Evolutionary conservation across 805 yeast species (phyloP).

Genomic region (Yamadazyma philogaea): DNA sequence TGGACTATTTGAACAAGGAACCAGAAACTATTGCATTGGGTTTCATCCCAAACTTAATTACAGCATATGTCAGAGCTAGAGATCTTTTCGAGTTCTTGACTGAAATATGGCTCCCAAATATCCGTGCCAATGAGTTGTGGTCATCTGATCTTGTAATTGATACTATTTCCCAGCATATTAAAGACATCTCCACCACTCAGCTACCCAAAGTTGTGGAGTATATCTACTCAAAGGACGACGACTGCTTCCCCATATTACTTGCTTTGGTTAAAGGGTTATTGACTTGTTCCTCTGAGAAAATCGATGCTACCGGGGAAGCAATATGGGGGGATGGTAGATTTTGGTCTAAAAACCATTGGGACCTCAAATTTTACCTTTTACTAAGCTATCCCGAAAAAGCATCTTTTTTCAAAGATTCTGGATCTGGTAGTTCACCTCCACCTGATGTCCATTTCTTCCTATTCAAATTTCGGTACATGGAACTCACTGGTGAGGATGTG

Average conservation of each 20-base stretch:
- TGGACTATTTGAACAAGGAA: slow-evolving; percentile 6
- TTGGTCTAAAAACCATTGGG: slow-evolving; percentile 38
- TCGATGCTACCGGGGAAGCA: slow-evolving; percentile 12
- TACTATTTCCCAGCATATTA: slow-evolving; percentile 39
- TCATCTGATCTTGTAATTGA: slow-evolving; percentile 23
- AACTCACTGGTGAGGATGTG: slow-evolving; percentile 27
- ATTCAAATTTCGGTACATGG: slow-evolving; percentile 49
- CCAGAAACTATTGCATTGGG: not conserved
- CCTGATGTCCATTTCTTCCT: slow-evolving; percentile 24
- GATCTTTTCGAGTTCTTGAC: slow-evolving; percentile 50
- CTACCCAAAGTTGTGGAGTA: slow-evolving; percentile 10
- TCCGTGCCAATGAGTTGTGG: slow-evolving; percentile 23
- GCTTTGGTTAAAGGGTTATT: slow-evolving; percentile 42
- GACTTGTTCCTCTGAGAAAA: slow-evolving; percentile 24
- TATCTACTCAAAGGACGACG: not conserved
- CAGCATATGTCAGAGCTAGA: slow-evolving; percentile 54
- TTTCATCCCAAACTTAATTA: slow-evolving; percentile 34
- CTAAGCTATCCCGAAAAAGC: slow-evolving; percentile 1
- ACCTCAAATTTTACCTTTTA: slow-evolving; percentile 43
- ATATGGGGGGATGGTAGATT: slow-evolving; percentile 1
- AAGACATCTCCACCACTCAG: slow-evolving; percentile 48
- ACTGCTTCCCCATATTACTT: slow-evolving; percentile 2
- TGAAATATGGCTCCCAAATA: slow-evolving; percentile 39
- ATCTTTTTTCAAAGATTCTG: not conserved
- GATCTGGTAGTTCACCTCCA: not conserved